These are phyloP conservation scores for Scutellaria barbata DNA, from an alignment of 257 asterid species.

Conservation along the genomic window DNA sequence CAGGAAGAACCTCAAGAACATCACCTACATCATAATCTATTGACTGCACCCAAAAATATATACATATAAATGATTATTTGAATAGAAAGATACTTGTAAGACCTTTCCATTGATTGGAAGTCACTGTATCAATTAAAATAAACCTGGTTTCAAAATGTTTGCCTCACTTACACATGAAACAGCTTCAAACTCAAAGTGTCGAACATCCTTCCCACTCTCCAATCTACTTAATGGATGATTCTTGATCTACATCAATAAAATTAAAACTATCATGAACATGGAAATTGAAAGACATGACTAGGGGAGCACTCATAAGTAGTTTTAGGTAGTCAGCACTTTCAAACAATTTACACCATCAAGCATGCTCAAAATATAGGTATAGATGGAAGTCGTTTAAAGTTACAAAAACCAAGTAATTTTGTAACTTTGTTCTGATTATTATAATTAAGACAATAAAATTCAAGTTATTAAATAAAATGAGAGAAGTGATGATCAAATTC, in stretches of 20 bases:
- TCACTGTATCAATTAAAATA: constrained; percentile 18
- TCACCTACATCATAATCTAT: constrained; percentile 89
- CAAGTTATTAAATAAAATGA: neutral
- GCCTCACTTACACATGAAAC: constrained; percentile 83
- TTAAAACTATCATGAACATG: constrained; percentile 8
- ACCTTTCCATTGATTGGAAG: neutral
- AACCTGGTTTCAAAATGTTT: constrained; percentile 28
- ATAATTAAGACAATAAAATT: neutral
- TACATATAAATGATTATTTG: constrained; percentile 10
- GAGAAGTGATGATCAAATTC: neutral
- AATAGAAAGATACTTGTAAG: neutral
- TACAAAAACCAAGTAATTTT: constrained; percentile 3
- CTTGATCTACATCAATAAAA: constrained; percentile 53
- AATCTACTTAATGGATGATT: constrained; percentile 56
- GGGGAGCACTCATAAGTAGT: constrained; percentile 8
- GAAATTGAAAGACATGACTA: constrained; percentile 22
- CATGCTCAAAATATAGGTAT: constrained; percentile 14
- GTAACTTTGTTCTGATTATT: neutral
- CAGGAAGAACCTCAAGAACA: constrained; percentile 87
- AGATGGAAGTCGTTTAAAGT: neutral
- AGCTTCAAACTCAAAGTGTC: constrained; percentile 87
- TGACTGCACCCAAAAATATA: constrained; percentile 49
- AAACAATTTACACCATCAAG: constrained; percentile 10
- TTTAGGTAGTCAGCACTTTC: constrained; percentile 28
- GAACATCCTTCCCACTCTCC: constrained; percentile 78